Conservation (phyloP, 164 flowering plant species). For the Hamamelis virginiana region DNA sequence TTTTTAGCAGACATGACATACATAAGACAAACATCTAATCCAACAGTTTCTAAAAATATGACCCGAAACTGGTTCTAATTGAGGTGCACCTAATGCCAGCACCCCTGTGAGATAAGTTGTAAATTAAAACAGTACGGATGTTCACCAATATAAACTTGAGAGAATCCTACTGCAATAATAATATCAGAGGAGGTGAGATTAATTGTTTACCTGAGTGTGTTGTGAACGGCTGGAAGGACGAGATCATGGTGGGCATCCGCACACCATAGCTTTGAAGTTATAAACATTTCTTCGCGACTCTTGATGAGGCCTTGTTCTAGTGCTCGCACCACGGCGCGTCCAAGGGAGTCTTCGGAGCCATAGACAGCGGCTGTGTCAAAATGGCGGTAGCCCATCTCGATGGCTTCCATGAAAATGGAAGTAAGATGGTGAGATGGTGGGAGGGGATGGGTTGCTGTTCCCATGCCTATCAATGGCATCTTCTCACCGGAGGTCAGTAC, state of each 20-base stretch:
- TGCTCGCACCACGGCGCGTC: constrained; percentile 33
- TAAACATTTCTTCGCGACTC: constrained; percentile 30
- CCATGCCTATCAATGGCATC: constrained; percentile 28
- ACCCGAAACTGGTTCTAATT: no score
- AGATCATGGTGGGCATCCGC: constrained; percentile 23
- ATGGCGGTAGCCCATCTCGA: constrained; percentile 29
- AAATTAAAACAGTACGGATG: no score
- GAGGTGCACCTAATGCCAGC: no score
- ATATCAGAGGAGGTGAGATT: no score
- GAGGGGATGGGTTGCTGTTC: constrained; percentile 21
- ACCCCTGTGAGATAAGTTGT: no score
- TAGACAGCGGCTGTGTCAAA: constrained; percentile 34
- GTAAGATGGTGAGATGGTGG: not conserved
- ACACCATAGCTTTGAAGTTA: constrained; percentile 47
- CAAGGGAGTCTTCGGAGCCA: constrained; percentile 27
- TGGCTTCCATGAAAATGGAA: constrained; percentile 17
- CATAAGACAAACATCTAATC: no score
- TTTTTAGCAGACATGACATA: no score
- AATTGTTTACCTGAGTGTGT: no score
- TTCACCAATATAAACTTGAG: no score
- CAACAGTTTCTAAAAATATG: no score
- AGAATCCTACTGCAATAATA: no score
- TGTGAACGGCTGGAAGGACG: constrained; percentile 32
- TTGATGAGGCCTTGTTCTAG: constrained; percentile 28
- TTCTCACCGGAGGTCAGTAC: constrained; percentile 9